Evolutionary conservation across 225 moss, liverwort and hornwort genomes (phyloP), one percentile per base, ranked within the genome.

Genomic region (Anthoceros angustus): DNA sequence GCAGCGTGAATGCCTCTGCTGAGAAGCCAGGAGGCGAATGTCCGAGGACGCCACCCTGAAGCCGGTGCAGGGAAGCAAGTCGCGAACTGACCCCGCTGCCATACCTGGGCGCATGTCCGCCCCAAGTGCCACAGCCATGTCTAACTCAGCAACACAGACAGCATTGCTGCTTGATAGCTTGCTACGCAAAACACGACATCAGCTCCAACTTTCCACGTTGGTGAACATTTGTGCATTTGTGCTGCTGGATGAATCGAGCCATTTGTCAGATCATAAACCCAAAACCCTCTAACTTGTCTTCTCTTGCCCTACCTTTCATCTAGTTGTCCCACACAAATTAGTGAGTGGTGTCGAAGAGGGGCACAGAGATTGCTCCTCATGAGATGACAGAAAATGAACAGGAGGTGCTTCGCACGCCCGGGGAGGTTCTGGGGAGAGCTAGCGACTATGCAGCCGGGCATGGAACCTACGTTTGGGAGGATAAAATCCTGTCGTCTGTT

Each of bases 401-500:
- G 55, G 55, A 9, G 2, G 76, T 84, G 64, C 79, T 79, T 25
- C 64, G 74, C 8, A 89, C 92, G 40, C 95, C 95, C 0, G 95
- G 95, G 70, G 92, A 98, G 71, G 76, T 89, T 8, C 80, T 92
- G 18, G 95, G 92, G 1, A 78, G 85, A 63, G 77, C 79, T 10
- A 67, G 77, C 16, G 79, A 84, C 20, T 92, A 75, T 66, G 42
- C 66, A 10, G 76, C 89, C n/a, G 92, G 92, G 7, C 38, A 77
- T 25, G 95, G 95, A 64, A 92, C 88, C 10, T 92, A 98, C 68
- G 77, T 77, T 25, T 84, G 91, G 81, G 71, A 82, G 62, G 77
- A 84, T 11, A 81, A 92, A 67, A 82, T 98, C 62, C 71, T 84
- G 32, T 85, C 95, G 62, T 98, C 95, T 26, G 84, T 98, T 67